These are phyloP conservation scores for Trichoderma koningii DNA, from an alignment of 2,329 filamentous ascomycete species.

Conservation along the genomic window DNA sequence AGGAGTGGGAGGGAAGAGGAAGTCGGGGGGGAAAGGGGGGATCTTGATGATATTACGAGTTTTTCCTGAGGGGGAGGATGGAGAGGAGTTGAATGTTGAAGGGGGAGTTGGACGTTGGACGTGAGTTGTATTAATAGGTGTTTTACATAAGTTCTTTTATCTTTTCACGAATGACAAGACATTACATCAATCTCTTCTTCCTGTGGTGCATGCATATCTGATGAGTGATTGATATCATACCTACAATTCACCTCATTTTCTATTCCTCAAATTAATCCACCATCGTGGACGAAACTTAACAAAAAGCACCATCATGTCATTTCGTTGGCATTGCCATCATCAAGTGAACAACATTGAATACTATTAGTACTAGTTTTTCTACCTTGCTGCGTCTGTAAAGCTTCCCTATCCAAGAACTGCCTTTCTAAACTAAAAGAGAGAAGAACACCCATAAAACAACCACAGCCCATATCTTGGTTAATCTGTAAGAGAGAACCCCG, in stretches of 20 bases:
- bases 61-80: neutral
- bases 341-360: too few species aligned
- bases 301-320: too few species aligned
- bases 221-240: too few species aligned
- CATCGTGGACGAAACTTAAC: too few species aligned
- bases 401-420: neutral
- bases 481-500: neutral
- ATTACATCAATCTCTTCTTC: slow-evolving; percentile 14
- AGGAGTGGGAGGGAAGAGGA: neutral
- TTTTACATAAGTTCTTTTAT: neutral
- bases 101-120: neutral
- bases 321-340: too few species aligned
- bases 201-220: neutral
- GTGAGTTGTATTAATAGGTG: slow-evolving; percentile 18
- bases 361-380: neutral
- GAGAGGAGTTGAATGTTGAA: neutral
- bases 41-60: slow-evolving; percentile 17
- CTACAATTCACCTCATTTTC: too few species aligned
- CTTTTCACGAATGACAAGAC: slow-evolving; percentile 25
- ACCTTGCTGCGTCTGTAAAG: too few species aligned
- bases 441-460: neutral
- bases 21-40: neutral
- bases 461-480: neutral
- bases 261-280: too few species aligned
- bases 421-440: neutral